phyloP scores from a whole-genome alignment of 768 basidiomycete genomes.

The Boletus pseudopeckii region DNA sequence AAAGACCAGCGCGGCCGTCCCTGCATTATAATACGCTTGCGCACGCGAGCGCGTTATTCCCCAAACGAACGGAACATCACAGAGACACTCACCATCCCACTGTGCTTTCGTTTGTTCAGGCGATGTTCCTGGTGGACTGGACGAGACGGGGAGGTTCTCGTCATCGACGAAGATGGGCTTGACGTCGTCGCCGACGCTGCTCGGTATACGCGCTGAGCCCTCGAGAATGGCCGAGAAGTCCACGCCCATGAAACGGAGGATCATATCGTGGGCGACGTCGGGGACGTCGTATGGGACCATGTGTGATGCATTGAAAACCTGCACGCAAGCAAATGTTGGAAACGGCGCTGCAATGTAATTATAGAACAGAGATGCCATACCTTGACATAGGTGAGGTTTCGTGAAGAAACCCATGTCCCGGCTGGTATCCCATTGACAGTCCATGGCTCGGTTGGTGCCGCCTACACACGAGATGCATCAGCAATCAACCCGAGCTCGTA shows the following conservation, averaged over 20 bases:
- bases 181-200: constrained; percentile 67
- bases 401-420: constrained; percentile 86
- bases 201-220: constrained; percentile 77
- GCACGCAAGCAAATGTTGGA: neutral
- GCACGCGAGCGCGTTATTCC: neutral
- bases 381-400: constrained; percentile 93
- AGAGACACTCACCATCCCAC: constrained; percentile 71
- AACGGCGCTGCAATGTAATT: no score
- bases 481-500: constrained; percentile 1
- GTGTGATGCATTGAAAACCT: constrained; percentile 93
- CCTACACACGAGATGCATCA: constrained; percentile 34
- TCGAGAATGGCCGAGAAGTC: constrained; percentile 81
- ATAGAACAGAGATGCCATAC: constrained; percentile 34
- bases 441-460: constrained; percentile 70
- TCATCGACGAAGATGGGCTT: constrained; percentile 62
- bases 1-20: constrained; percentile 82
- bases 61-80: neutral
- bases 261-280: constrained; percentile 93
- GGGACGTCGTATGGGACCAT: constrained; percentile 93
- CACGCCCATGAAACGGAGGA: constrained; percentile 93
- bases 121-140: constrained; percentile 47
- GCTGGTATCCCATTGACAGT: constrained; percentile 70
- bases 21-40: constrained; percentile 91
- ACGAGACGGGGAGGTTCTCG: constrained; percentile 35
- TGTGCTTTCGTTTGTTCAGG: constrained; percentile 79